Conservation (phyloP, 176 grass and related monocot genomes). For the Dactylis glomerata region DNA sequence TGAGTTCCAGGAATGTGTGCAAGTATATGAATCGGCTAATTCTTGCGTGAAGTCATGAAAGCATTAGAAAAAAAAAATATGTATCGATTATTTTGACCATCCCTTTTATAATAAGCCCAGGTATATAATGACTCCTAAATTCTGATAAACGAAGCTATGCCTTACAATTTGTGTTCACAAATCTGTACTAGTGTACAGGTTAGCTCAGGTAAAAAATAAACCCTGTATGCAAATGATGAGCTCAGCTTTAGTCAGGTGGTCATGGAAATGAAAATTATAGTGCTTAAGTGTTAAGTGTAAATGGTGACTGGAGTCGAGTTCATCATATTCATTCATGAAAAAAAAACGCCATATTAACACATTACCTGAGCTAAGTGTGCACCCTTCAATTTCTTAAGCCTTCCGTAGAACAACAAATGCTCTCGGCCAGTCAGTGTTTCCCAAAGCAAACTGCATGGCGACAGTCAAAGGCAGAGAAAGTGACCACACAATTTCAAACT, state of each 20-base stretch:
- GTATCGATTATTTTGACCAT: background rate
- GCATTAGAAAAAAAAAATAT: background rate
- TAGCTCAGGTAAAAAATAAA: conserved; percentile 4
- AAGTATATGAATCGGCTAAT: background rate
- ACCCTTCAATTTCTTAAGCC: conserved; percentile 80
- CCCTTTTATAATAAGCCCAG: background rate
- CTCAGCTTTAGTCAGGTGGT: conserved; percentile 6
- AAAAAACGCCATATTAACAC: background rate
- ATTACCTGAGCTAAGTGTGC: conserved; percentile 50
- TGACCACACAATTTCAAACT: background rate
- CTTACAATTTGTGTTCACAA: background rate
- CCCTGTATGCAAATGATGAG: background rate
- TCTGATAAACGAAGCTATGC: background rate
- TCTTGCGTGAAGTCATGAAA: background rate
- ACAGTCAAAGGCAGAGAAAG: background rate
- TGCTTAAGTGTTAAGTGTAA: background rate
- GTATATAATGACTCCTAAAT: background rate
- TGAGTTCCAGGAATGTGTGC: background rate
- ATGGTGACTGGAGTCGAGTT: background rate
- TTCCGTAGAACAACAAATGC: conserved; percentile 90
- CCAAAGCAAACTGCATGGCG: conserved; percentile 79
- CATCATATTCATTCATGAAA: background rate
- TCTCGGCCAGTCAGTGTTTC: conserved; percentile 81
- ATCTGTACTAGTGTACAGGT: background rate
- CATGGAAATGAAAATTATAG: background rate